Base-by-base conservation (phyloP, 2,329 filamentous ascomycete species). In the Rutstroemia sydowiana region DNA sequence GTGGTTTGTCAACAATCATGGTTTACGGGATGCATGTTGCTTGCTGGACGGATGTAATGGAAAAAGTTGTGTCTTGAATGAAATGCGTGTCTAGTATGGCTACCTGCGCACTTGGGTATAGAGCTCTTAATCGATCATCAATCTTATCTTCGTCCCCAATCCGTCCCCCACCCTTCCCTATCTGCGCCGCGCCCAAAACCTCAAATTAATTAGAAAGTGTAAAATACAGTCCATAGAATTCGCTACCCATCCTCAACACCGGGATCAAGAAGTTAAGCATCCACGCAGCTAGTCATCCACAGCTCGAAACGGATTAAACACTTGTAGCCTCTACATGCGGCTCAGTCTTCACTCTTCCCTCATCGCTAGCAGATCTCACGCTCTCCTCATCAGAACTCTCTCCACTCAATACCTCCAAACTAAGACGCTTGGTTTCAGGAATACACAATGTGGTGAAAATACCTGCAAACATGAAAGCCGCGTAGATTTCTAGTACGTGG, bases 401-500 rank as follows among this genome's bases (percentile, higher is more conserved):
- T 5, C 83, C 84, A 3, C 82, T 78, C 16, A 89, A 70, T 58
- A 83, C 77, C 64, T 89, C 88, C 40, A 93, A 72, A 0, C 86
- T 88, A 68, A 82, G 76, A 1, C 84, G 75, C 71, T 87, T 90
- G 0, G 85, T 90, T 71, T 90, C 88, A 0, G 86, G 86, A 26
- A 91, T 84, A 30, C 92, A 69, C 3, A 91, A 70, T 1, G 83
- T 82, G 1, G 81, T 81, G 45, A 88, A 69, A 49, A 80, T 75
- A 43, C 88, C 88, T 40, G 77, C 75, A 3, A 92, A 73, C 87
- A 91, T 92, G 72, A 92, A 90, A 8, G 88, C 73, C 0, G 85
- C 85, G 66, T 88, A 90, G 42, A 91, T 85, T 66, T 88, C 75
- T 71, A 92, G 81, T 41, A 91, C 78, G 53, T 85, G 81, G 67